These are phyloP conservation scores for Neurospora sp. DNA, from an alignment of 495 filamentous ascomycete species.

Conservation along the genomic window DNA sequence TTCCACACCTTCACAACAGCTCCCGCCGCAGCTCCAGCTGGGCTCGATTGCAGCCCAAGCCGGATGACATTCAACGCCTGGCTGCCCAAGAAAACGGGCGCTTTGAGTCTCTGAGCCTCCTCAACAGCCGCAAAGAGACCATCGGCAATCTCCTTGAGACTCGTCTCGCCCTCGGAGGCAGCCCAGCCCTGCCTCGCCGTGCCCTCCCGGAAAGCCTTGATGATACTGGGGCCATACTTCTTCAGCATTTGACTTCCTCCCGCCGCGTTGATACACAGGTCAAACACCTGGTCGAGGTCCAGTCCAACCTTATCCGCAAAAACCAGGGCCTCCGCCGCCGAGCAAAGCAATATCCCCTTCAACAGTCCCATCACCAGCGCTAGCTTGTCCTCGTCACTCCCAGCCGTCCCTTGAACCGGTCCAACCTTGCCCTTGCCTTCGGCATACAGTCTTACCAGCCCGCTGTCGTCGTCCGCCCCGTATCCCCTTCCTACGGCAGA, in stretches of 20 bases:
- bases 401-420: slow-evolving; percentile 29
- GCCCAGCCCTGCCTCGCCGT: slow-evolving; percentile 7
- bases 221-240: slow-evolving; percentile 46
- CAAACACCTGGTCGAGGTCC: slow-evolving; percentile 54
- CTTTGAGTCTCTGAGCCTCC: slow-evolving; percentile 35
- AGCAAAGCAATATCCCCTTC: slow-evolving; percentile 53
- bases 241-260: slow-evolving; percentile 54
- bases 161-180: slow-evolving; percentile 1
- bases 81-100: slow-evolving; percentile 29
- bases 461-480: slow-evolving; percentile 58
- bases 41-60: slow-evolving; percentile 13
- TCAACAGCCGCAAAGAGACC: slow-evolving; percentile 42
- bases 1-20: slow-evolving; percentile 31
- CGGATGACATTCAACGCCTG: slow-evolving; percentile 28
- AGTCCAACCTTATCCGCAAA: slow-evolving; percentile 54
- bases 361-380: slow-evolving; percentile 50
- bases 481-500: slow-evolving; percentile 49
- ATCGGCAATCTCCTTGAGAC: slow-evolving; percentile 33
- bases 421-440: slow-evolving; percentile 26
- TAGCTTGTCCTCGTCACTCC: slow-evolving; percentile 30
- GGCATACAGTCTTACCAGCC: slow-evolving; percentile 54
- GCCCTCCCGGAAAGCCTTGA: slow-evolving; percentile 26
- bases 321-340: slow-evolving; percentile 54
- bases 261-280: slow-evolving; percentile 60
- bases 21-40: slow-evolving; percentile 9